phyloP scores from a whole-genome alignment of 2,329 filamentous ascomycete genomes.

The Colletotrichum godetiae region DNA sequence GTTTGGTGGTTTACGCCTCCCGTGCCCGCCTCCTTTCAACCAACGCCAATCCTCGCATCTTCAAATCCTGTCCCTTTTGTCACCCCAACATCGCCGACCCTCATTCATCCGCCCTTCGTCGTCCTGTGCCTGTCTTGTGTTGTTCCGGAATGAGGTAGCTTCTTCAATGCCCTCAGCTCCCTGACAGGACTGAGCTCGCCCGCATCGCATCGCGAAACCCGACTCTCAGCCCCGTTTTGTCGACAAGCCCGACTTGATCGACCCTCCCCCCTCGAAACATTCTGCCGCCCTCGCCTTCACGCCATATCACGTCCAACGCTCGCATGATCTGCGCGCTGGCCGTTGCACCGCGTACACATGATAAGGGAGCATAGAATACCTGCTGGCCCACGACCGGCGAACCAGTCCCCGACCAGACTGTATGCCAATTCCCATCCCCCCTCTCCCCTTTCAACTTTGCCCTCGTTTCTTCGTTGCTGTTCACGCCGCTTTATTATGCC shows the following conservation, averaged over 20 bases:
- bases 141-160: slow-evolving; percentile 68
- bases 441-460: slow-evolving; percentile 27
- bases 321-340: slow-evolving; percentile 34
- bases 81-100: slow-evolving; percentile 1
- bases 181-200: slow-evolving; percentile 66
- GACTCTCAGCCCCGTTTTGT: slow-evolving; percentile 17
- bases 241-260: neutral
- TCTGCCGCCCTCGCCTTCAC: neutral
- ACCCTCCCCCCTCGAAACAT: slow-evolving; percentile 25
- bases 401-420: slow-evolving; percentile 66
- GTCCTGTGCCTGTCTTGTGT: slow-evolving; percentile 26
- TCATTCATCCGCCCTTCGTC: neutral
- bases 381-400: slow-evolving; percentile 69
- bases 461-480: slow-evolving; percentile 24
- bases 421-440: slow-evolving; percentile 49
- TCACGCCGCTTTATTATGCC: slow-evolving; percentile 4
- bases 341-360: slow-evolving; percentile 48
- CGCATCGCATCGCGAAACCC: slow-evolving; percentile 29
- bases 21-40: slow-evolving; percentile 22
- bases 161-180: slow-evolving; percentile 67
- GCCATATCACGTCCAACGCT: slow-evolving; percentile 27
- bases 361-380: slow-evolving; percentile 66
- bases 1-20: slow-evolving; percentile 23
- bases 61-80: slow-evolving; percentile 12
- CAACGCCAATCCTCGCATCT: slow-evolving; percentile 23